Percentiles rank a stretch among this genome's conserved stretches.
phyloP scores from a whole-genome alignment of 2,329 filamentous ascomycete genomes.

The Penicillium sp. region DNA sequence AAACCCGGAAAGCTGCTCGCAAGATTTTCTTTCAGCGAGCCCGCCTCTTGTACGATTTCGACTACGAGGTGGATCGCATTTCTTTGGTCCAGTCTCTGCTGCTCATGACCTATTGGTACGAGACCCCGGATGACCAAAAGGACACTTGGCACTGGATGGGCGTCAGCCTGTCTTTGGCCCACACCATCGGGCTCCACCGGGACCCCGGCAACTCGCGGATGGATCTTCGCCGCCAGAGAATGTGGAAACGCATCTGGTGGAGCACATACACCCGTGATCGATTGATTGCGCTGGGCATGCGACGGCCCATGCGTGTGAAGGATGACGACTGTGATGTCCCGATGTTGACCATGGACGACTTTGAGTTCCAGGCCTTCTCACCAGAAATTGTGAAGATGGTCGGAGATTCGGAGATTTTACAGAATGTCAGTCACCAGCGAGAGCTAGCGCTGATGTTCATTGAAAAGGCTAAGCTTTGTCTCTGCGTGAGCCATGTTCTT shows the following conservation, averaged over 20 bases:
- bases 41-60: constrained; percentile 89
- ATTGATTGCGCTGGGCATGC: constrained; percentile 89
- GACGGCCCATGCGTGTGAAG: constrained; percentile 87
- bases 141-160: constrained; percentile 99
- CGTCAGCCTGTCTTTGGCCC: constrained; percentile 85
- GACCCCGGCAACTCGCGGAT: constrained; percentile 79
- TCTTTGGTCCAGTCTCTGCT: constrained; percentile 84
- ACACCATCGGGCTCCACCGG: constrained; percentile 89
- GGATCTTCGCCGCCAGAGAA: constrained; percentile 68
- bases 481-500: constrained; percentile 86
- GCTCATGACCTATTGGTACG: constrained; percentile 97
- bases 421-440: constrained; percentile 70
- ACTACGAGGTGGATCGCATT: constrained; percentile 88
- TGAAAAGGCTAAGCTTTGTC: constrained; percentile 83
- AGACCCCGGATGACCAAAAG: constrained; percentile 94
- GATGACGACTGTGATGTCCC: constrained; percentile 91
- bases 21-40: constrained; percentile 88
- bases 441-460: constrained; percentile 87
- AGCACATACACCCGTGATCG: constrained; percentile 94
- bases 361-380: constrained; percentile 71
- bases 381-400: constrained; percentile 69
- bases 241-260: constrained; percentile 98
- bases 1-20: constrained; percentile 74
- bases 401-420: constrained; percentile 67
- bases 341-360: constrained; percentile 81